Conservation (phyloP, 345 rosid genomes). For the Eucalyptus virginea region DNA sequence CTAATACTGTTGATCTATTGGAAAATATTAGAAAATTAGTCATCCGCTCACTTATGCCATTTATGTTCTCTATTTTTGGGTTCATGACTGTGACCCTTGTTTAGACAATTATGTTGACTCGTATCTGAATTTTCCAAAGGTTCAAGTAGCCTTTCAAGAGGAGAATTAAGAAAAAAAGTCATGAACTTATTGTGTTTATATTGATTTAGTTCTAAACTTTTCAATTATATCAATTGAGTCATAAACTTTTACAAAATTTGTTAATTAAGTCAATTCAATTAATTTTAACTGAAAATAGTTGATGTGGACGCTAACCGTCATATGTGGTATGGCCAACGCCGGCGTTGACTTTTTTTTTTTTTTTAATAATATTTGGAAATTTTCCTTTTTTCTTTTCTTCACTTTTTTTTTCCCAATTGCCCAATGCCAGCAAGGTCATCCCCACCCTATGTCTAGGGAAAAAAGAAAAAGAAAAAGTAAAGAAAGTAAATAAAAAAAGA, state of each 20-base stretch:
- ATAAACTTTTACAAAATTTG: too few relatives aligned
- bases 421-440: too few relatives aligned
- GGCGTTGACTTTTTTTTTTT: not conserved
- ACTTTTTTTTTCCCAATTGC: too few relatives aligned
- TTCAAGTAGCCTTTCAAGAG: slow-evolving; percentile 15
- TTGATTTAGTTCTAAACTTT: slow-evolving; percentile 14
- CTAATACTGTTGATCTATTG: not conserved
- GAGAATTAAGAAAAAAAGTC: not conserved
- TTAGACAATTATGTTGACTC: slow-evolving; percentile 1
- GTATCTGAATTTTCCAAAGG: slow-evolving; percentile 26
- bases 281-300: too few relatives aligned
- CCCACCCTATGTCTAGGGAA: not conserved
- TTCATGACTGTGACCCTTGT: not conserved
- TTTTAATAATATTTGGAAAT: too few relatives aligned
- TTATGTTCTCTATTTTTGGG: not conserved
- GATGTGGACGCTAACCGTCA: too few relatives aligned
- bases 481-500: too few relatives aligned
- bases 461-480: too few relatives aligned
- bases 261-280: too few relatives aligned
- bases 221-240: too few relatives aligned
- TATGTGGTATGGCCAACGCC: not conserved
- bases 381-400: too few relatives aligned
- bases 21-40: not conserved
- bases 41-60: not conserved
- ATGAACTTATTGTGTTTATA: slow-evolving; percentile 13